Conservation (phyloP, 345 rosid genomes). For the Gynandropsis gynandra region DNA sequence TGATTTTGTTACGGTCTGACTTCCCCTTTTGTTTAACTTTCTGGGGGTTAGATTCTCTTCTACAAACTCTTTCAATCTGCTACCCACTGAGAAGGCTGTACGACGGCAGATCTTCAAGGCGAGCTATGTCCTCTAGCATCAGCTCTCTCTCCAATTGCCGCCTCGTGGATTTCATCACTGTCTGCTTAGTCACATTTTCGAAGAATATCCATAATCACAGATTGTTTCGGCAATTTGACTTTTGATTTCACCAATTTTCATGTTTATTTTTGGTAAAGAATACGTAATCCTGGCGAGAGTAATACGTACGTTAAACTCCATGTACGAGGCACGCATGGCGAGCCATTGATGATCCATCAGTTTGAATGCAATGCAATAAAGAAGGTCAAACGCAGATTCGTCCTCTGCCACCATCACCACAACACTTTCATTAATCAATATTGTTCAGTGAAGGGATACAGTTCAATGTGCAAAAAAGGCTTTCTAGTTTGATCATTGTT, state of each 20-base stretch:
- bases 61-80: conserved; percentile 23
- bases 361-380: conserved; percentile 94
- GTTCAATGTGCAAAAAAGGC: too few relatives aligned
- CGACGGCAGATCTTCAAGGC: conserved; percentile 82
- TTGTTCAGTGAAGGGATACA: background rate
- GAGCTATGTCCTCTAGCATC: conserved; percentile 53
- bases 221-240: too few relatives aligned
- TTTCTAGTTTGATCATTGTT: too few relatives aligned
- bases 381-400: conserved; percentile 88
- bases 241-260: conserved; percentile 3
- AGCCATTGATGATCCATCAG: conserved; percentile 98
- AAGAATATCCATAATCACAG: conserved; percentile 1
- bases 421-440: conserved; percentile 2
- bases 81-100: conserved; percentile 52
- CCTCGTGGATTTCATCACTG: conserved; percentile 78
- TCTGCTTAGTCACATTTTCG: conserved; percentile 31
- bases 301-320: conserved; percentile 84
- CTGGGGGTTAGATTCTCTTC: conserved; percentile 24
- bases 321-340: conserved; percentile 87
- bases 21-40: background rate
- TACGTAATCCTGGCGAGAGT: background rate
- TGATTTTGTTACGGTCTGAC: too few relatives aligned
- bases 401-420: conserved; percentile 46
- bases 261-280: background rate
- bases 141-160: conserved; percentile 92